Evolutionary conservation across 257 asterid species (phyloP), one percentile per base, ranked within the genome.

Genomic region (Primulina eburnea): DNA sequence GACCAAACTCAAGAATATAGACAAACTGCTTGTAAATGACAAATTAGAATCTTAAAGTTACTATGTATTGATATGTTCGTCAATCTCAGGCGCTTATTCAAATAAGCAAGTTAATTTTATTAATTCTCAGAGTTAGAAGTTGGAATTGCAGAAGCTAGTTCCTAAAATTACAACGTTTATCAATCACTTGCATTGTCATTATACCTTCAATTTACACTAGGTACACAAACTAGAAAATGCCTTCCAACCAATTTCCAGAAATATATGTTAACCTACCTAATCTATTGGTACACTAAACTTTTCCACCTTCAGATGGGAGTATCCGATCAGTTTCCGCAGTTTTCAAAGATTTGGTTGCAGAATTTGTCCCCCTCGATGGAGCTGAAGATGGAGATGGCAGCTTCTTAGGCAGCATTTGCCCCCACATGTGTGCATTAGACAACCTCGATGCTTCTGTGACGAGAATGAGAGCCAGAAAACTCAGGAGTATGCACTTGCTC

Each of bases 351-450:
- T 77, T 72, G 6, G 82, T 67, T 1, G 76, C 83, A n/a, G 87
- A 84, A 78, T 92, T 85, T 2, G 95, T 81, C 17, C 97, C 95
- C 64, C 75, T 89, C 2, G 97, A 92, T 6, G 97, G 96, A 77
- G 96, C 82, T 14, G 96, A 89, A 65, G 89, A 79, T 1, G 88
- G 96, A n/a, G 81, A 76, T 6, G 96, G 96, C 28, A 89, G 85
- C 88, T 85, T 92, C 88, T 92, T 92, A 11, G 97, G 97, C 77
- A 87, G 69, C 97, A 89, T 92, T 73, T 92, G 97, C 35, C 82
- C 91, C 92, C 90, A 92, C 47, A 40, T 74, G 43, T 76, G 76
- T 7, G 79, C 84, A 76, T 81, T 83, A 6, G 93, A 92, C 85
- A 81, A 37, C 70, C 96, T 86, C 34, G 95, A 72, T 66, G 85